Conservation (phyloP, 495 filamentous ascomycete genomes). For the Geopyxis carbonaria region DNA sequence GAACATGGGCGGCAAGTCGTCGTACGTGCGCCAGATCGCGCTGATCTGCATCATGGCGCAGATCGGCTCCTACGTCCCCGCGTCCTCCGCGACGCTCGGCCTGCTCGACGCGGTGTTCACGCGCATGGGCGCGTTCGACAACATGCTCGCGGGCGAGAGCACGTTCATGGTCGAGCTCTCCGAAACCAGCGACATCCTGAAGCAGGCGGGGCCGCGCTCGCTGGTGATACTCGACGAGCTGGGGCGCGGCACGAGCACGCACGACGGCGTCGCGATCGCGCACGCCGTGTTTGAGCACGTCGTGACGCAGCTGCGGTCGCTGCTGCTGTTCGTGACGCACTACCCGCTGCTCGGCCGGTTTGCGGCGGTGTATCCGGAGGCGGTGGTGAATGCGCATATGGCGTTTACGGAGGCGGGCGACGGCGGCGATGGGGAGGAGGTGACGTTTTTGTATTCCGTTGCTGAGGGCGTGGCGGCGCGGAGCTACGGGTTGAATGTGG, state of each 20-base stretch:
- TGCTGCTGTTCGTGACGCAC: slow-evolving; percentile 92
- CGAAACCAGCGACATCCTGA: slow-evolving; percentile 80
- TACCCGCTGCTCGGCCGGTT: slow-evolving; percentile 72
- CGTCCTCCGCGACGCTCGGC: slow-evolving; percentile 52
- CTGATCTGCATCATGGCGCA: slow-evolving; percentile 89
- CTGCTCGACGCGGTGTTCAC: slow-evolving; percentile 86
- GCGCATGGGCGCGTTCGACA: slow-evolving; percentile 92
- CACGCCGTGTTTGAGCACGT: slow-evolving; percentile 77
- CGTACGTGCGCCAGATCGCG: slow-evolving; percentile 81
- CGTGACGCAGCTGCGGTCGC: slow-evolving; percentile 50
- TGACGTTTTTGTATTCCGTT: slow-evolving; percentile 72
- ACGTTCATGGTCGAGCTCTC: slow-evolving; percentile 97
- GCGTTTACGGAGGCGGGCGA: slow-evolving; percentile 26
- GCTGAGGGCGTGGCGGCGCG: slow-evolving; percentile 80
- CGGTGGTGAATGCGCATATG: slow-evolving; percentile 33
- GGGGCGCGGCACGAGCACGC: slow-evolving; percentile 78
- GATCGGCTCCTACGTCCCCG: slow-evolving; percentile 86
- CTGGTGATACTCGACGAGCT: slow-evolving; percentile 92
- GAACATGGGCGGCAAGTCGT: slow-evolving; percentile 97
- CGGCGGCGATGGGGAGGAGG: slow-evolving; percentile 31
- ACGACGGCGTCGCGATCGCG: slow-evolving; percentile 92
- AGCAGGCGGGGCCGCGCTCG: slow-evolving; percentile 61
- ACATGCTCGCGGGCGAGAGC: slow-evolving; percentile 80
- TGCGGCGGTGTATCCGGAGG: slow-evolving; percentile 40
- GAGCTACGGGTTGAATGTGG: slow-evolving; percentile 88